Base-by-base conservation (phyloP, 768 basidiomycete species). In the Exidia glandulosa region DNA sequence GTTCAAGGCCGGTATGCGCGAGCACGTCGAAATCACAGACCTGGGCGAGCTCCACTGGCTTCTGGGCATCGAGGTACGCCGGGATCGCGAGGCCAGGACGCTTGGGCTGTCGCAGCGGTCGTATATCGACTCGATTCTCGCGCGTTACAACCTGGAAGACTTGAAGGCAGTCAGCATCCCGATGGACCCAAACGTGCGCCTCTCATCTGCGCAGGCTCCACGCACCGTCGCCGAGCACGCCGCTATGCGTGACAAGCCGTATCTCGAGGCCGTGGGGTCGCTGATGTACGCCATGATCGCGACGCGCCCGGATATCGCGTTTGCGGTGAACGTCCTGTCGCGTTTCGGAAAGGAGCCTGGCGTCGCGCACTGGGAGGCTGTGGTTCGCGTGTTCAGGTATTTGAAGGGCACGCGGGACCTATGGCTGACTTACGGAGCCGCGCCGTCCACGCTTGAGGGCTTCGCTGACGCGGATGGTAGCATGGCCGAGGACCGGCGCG, bases 41-140 rank as follows among this genome's bases (percentile, higher is more conserved):
- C 33, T 57, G 10, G 56, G 62, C 30, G 32, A 55, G 23, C 41
- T 45, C 12, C 41, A 45, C 12, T 70, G 68, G 68, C 33, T 73
- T 4, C 62, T 74, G 7, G 71, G 73, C 3, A 68, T 74, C 32
- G 62, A 73, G 56, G 61, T 73, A 31, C 36, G 45, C 5, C 61
- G 66, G 1, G 62, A 71, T 32, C 55, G 65, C 13, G 62, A 55
- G 10, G 57, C 65, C 31, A 50, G 63, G 29, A 62, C 25, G 30
- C 55, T 65, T 29, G 23, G 56, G 0, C 62, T 73, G 3, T 61
- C 64, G 0, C 63, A 77, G 59, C 45, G 41, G 10, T 36, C 67
- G 0, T 78, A 76, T 62, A 67, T 76, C 41, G 63, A 71, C 3
- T 45, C 57, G 1, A 67, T 75, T 55, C 57, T 76, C 47, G 7